Percentiles rank a stretch among this genome's conserved stretches.
These are phyloP conservation scores for Kingdonia uniflora DNA, from an alignment of 164 flowering plant genomes.

Conservation along the genomic window DNA sequence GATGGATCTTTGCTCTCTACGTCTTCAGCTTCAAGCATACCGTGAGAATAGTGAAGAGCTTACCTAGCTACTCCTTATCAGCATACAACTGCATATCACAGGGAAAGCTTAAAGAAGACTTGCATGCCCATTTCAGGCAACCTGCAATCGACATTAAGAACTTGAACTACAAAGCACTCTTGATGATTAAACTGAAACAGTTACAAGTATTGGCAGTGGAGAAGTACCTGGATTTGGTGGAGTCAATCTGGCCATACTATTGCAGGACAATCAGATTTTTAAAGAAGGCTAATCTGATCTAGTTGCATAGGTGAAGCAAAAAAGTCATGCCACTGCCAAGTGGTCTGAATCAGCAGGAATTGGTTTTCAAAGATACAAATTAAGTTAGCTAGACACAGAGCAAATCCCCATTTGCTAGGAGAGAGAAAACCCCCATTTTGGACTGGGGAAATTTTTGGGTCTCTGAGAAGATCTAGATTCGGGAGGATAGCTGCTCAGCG, in stretches of 20 bases:
- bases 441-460: not conserved
- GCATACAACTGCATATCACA: conserved; percentile 26
- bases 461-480: no score
- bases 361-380: no score
- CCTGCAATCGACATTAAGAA: conserved; percentile 37
- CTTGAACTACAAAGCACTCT: conserved; percentile 34
- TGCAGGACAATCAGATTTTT: conserved; percentile 71
- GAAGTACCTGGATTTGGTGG: conserved; percentile 51
- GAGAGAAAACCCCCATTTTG: not conserved
- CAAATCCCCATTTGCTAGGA: no score
- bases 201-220: conserved; percentile 42
- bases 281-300: conserved; percentile 72
- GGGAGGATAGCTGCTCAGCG: no score
- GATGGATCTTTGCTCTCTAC: conserved; percentile 44
- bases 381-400: no score
- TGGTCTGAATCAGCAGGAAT: not conserved
- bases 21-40: conserved; percentile 58
- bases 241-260: conserved; percentile 76
- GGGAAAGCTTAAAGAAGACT: conserved; percentile 48
- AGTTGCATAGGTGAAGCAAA: not conserved
- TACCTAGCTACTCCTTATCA: conserved; percentile 34
- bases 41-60: conserved; percentile 27
- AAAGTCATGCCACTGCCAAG: not conserved
- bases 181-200: conserved; percentile 28
- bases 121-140: conserved; percentile 28